Conservation (phyloP, 805 yeast species). For the Yarrowia porcina region DNA sequence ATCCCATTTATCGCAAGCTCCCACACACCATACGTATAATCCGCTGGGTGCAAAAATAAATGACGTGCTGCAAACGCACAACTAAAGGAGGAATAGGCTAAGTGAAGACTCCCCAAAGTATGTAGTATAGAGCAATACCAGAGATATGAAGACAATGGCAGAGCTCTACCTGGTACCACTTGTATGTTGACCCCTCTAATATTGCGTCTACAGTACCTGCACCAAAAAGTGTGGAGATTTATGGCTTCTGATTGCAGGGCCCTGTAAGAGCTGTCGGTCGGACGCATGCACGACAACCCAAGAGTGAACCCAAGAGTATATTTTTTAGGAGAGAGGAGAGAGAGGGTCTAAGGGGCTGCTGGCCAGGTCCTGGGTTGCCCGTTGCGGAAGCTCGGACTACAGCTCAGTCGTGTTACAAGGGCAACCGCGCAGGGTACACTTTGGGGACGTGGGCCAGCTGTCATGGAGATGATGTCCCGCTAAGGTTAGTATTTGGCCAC, state of each 20-base stretch:
- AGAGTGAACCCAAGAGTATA: neutral
- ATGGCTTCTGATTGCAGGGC: slow-evolving; percentile 16
- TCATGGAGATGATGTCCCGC: slow-evolving; percentile 9
- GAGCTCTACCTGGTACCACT: too few relatives aligned
- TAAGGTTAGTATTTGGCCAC: slow-evolving; percentile 4
- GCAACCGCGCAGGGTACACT: slow-evolving; percentile 18
- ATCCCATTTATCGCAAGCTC: neutral
- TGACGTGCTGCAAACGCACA: too few relatives aligned
- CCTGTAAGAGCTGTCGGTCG: slow-evolving; percentile 8
- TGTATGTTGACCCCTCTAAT: too few relatives aligned
- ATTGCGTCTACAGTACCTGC: slow-evolving; percentile 10
- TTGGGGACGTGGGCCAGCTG: slow-evolving; percentile 17
- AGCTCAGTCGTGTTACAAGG: neutral
- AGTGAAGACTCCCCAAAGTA: too few relatives aligned
- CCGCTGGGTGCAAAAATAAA: too few relatives aligned
- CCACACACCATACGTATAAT: neutral
- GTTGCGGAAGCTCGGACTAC: neutral
- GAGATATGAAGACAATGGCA: too few relatives aligned
- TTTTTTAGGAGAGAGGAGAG: neutral
- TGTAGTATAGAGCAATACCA: too few relatives aligned
- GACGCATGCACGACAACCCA: slow-evolving; percentile 12
- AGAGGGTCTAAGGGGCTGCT: neutral
- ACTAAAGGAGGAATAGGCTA: too few relatives aligned
- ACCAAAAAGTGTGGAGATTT: slow-evolving; percentile 16
- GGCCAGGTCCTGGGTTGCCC: neutral